Percentiles rank a stretch among this genome's conserved stretches.
phyloP scores from a whole-genome alignment of 345 rosid species.

The Eucalyptus pauciflora region DNA sequence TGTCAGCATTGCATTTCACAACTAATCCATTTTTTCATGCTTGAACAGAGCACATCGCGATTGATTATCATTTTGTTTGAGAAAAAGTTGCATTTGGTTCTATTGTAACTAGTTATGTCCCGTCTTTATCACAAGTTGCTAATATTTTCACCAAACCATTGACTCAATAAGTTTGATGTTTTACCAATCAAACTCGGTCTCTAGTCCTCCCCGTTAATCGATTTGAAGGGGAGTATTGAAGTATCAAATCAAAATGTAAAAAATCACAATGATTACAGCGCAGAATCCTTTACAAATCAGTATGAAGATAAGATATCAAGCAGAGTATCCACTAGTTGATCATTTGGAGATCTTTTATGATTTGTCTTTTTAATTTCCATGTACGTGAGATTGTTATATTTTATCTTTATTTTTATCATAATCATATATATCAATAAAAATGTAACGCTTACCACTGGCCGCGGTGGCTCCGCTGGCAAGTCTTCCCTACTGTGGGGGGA shows the following conservation, averaged over 20 bases:
- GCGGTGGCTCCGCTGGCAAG: too few species aligned
- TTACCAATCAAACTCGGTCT: background rate
- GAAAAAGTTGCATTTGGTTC: too few species aligned
- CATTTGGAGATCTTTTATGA: accelerated
- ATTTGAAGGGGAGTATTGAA: background rate
- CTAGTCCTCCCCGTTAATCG: background rate
- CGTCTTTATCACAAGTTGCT: too few species aligned
- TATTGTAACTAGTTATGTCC: background rate
- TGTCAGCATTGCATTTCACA: accelerated
- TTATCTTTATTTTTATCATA: too few species aligned
- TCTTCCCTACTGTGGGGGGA: too few species aligned
- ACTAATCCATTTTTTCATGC: too few species aligned
- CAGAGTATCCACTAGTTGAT: accelerated
- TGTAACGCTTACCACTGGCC: too few species aligned
- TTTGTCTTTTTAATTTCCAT: too few species aligned
- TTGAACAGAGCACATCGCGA: accelerated
- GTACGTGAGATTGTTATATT: accelerated
- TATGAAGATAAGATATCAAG: accelerated
- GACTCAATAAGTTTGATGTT: accelerated
- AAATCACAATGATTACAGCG: accelerated
- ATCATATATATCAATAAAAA: too few species aligned
- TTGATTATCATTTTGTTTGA: too few species aligned
- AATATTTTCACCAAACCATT: too few species aligned
- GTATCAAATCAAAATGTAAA: background rate
- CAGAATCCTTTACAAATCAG: accelerated